These are phyloP conservation scores for Xylaria sp. DNA, from an alignment of 2,329 filamentous ascomycete genomes.

Conservation along the genomic window DNA sequence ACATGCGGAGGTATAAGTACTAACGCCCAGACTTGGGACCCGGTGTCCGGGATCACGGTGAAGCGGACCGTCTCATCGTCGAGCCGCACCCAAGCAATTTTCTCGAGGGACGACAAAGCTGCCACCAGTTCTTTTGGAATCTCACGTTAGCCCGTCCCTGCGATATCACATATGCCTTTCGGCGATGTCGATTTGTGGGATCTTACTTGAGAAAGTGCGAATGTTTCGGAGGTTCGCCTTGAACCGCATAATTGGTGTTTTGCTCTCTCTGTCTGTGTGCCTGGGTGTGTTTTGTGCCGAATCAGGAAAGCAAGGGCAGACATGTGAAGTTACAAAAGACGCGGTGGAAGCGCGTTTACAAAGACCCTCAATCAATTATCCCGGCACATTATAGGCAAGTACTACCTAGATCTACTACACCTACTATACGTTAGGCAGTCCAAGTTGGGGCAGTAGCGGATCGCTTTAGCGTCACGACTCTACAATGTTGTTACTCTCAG, in stretches of 20 bases:
- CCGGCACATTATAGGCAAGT: background rate
- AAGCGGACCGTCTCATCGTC: slow-evolving; percentile 90
- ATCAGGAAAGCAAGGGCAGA: background rate
- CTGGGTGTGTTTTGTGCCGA: background rate
- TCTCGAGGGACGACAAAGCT: slow-evolving; percentile 75
- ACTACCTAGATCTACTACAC: too few relatives aligned
- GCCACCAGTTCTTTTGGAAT: slow-evolving; percentile 67
- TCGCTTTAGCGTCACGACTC: background rate
- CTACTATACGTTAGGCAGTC: background rate
- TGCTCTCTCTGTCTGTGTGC: background rate
- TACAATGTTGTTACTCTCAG: too few relatives aligned
- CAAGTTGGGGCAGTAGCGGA: background rate
- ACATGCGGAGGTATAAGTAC: slow-evolving; percentile 50
- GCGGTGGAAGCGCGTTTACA: background rate
- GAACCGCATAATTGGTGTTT: slow-evolving; percentile 63
- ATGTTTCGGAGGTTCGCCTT: slow-evolving; percentile 74
- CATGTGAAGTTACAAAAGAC: background rate
- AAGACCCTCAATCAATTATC: background rate
- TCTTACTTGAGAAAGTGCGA: slow-evolving; percentile 71
- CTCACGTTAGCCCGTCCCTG: slow-evolving; percentile 29
- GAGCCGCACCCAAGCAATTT: slow-evolving; percentile 90
- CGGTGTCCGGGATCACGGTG: slow-evolving; percentile 93
- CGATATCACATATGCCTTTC: background rate
- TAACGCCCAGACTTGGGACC: slow-evolving; percentile 96
- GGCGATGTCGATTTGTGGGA: background rate